phyloP scores from a whole-genome alignment of 2,329 filamentous ascomycete genomes.

The Amesomyces nigricolor region DNA sequence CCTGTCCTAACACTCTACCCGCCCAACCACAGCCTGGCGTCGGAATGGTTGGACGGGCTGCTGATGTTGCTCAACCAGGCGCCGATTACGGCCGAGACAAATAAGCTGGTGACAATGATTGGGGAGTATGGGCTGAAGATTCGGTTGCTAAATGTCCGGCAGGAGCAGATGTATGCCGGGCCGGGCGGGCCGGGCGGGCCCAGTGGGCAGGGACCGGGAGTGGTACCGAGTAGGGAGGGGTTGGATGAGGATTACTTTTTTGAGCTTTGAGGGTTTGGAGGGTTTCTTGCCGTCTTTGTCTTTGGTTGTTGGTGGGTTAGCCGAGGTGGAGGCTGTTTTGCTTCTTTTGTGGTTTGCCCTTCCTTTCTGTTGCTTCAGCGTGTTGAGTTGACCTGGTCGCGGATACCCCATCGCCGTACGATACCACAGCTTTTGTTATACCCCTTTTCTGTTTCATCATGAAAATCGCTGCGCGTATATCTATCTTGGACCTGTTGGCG shows the following conservation, averaged over 20 bases:
- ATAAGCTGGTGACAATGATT: conserved; percentile 78
- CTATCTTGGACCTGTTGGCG: no score
- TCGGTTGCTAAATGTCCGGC: conserved; percentile 80
- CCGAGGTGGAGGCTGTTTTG: neutral
- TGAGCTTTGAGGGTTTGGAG: conserved; percentile 51
- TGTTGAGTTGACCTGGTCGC: neutral
- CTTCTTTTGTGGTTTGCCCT: neutral
- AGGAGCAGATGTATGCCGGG: conserved; percentile 68
- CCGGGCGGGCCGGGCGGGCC: conserved; percentile 35
- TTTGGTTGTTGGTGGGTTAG: neutral
- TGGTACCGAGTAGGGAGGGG: conserved; percentile 75
- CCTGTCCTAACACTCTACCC: conserved; percentile 80
- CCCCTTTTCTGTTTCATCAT: neutral
- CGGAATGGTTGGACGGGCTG: conserved; percentile 93
- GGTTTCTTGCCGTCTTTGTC: neutral
- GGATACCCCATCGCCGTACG: conserved; percentile 5
- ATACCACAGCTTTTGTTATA: conserved; percentile 3
- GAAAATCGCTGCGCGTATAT: neutral
- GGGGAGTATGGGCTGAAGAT: conserved; percentile 91
- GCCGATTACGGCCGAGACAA: conserved; percentile 95
- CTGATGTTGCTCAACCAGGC: conserved; percentile 92
- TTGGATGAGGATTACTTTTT: conserved; percentile 93
- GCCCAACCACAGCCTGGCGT: conserved; percentile 72
- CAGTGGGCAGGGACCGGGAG: conserved; percentile 51
- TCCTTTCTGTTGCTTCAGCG: neutral